These are phyloP conservation scores for Saturnispora sekii DNA, from an alignment of 805 yeast genomes.

Conservation along the genomic window DNA sequence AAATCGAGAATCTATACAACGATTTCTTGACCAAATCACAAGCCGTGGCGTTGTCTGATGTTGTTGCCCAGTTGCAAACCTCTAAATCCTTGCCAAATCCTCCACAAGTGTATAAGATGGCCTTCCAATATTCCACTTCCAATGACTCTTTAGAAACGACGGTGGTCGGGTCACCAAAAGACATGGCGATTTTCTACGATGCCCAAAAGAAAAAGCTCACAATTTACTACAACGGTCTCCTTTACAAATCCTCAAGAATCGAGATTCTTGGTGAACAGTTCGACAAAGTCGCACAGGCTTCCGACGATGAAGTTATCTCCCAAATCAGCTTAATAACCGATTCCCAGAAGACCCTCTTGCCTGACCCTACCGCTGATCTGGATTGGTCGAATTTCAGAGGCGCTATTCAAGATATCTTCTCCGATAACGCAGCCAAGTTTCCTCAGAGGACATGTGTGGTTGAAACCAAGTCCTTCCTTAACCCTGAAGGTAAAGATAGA, in stretches of 20 bases:
- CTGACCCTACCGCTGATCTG: slow-evolving; percentile 79
- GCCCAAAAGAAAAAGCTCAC: slow-evolving; percentile 24
- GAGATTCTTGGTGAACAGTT: slow-evolving; percentile 66
- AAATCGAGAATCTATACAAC: slow-evolving; percentile 34
- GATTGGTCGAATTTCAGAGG: slow-evolving; percentile 92
- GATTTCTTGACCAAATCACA: slow-evolving; percentile 23
- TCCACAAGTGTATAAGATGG: slow-evolving; percentile 56
- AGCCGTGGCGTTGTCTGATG: slow-evolving; percentile 40
- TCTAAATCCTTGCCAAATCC: slow-evolving; percentile 41
- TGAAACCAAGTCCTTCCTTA: slow-evolving; percentile 71
- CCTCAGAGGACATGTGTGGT: slow-evolving; percentile 89
- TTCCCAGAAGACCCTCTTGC: slow-evolving; percentile 53
- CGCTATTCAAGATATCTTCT: slow-evolving; percentile 93
- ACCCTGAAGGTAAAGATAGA: slow-evolving; percentile 47
- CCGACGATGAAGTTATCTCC: slow-evolving; percentile 37
- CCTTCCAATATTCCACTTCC: slow-evolving; percentile 39
- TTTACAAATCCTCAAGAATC: slow-evolving; percentile 65
- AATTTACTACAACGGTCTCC: slow-evolving; percentile 63
- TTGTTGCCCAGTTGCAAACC: slow-evolving; percentile 42
- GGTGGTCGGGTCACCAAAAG: slow-evolving; percentile 49
- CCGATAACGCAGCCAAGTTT: slow-evolving; percentile 69
- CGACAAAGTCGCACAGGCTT: slow-evolving; percentile 36
- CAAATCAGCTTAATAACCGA: slow-evolving; percentile 58
- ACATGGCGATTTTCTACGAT: slow-evolving; percentile 48
- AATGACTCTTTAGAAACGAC: slow-evolving; percentile 33